A percentile compares a stretch with the other conserved stretches of the same genome.
phyloP scores from a whole-genome alignment of 441 rosid genomes.

The Isatis lusitanica region DNA sequence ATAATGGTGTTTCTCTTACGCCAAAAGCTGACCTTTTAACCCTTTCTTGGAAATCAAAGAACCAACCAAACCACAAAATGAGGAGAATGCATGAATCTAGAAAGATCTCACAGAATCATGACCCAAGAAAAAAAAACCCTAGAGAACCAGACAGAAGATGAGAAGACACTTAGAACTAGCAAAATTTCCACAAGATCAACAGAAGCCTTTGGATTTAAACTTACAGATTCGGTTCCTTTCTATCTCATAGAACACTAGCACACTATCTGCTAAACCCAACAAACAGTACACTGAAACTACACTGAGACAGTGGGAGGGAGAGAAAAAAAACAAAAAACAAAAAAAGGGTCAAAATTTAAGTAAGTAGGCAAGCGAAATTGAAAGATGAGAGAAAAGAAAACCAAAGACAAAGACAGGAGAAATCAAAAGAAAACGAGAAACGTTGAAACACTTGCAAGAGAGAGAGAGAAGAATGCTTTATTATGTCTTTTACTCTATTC shows the following conservation, averaged over 20 bases:
- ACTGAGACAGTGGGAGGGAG: constrained; percentile 14
- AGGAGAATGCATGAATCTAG: constrained; percentile 26
- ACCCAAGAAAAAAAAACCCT: background rate
- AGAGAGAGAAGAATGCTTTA: background rate
- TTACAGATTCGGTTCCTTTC: constrained; percentile 4
- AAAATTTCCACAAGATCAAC: constrained; percentile 18
- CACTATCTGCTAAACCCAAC: constrained; percentile 6
- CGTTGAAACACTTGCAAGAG: constrained; percentile 22
- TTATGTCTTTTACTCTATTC: constrained; percentile 19
- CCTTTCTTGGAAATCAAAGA: constrained; percentile 8
- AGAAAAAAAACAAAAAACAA: background rate
- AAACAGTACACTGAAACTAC: constrained; percentile 29
- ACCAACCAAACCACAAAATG: constrained; percentile 11
- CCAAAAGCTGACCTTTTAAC: background rate
- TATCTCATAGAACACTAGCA: background rate
- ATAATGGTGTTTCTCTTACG: background rate
- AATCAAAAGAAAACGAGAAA: background rate
- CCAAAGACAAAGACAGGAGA: background rate
- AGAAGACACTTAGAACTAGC: background rate
- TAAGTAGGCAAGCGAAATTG: constrained; percentile 4
- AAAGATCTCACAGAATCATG: constrained; percentile 21
- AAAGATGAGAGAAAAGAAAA: constrained; percentile 14
- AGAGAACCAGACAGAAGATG: constrained; percentile 1
- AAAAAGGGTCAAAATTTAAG: constrained; percentile 10
- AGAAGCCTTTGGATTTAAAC: background rate